Conservation (phyloP, 2,329 filamentous ascomycete genomes). For the Colletotrichum euphorbiae region DNA sequence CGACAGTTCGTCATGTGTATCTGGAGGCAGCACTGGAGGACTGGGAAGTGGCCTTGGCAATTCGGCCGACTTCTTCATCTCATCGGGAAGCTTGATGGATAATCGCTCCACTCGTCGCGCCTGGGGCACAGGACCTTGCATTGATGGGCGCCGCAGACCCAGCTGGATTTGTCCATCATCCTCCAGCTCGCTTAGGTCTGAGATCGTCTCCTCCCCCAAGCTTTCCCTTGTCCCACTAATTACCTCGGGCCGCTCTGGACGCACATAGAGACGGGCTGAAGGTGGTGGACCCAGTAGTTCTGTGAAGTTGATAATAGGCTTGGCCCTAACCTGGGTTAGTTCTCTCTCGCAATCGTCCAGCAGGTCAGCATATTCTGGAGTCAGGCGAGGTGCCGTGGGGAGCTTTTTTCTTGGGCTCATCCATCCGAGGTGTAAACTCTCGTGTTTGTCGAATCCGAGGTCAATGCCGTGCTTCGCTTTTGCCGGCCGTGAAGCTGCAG, state of each 20-base stretch:
- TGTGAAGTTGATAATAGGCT: constrained; percentile 42
- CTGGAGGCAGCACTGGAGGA: constrained; percentile 28
- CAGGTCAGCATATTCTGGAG: constrained; percentile 58
- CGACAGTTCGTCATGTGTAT: constrained; percentile 25
- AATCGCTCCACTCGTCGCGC: background rate
- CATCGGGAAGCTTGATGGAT: constrained; percentile 18
- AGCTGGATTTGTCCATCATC: constrained; percentile 50
- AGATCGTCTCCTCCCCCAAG: constrained; percentile 51
- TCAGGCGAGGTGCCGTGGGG: constrained; percentile 43
- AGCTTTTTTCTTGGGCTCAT: constrained; percentile 47
- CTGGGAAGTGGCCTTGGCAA: constrained; percentile 19
- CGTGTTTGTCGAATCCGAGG: constrained; percentile 66
- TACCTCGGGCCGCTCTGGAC: constrained; percentile 30
- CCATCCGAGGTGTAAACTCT: constrained; percentile 57
- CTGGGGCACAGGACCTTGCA: constrained; percentile 6
- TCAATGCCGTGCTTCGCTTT: constrained; percentile 58
- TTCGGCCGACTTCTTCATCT: constrained; percentile 8
- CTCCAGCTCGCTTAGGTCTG: constrained; percentile 66
- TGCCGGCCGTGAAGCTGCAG: constrained; percentile 43
- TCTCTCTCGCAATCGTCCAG: constrained; percentile 57
- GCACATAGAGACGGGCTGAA: constrained; percentile 2
- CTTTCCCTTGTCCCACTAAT: constrained; percentile 34
- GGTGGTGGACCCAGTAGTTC: constrained; percentile 38
- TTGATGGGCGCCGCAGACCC: constrained; percentile 18
- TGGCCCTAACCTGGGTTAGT: constrained; percentile 47